Evolutionary conservation across 2,329 filamentous ascomycete genomes (phyloP).

Genomic region (Phaeosphaeriaceae sp.): DNA sequence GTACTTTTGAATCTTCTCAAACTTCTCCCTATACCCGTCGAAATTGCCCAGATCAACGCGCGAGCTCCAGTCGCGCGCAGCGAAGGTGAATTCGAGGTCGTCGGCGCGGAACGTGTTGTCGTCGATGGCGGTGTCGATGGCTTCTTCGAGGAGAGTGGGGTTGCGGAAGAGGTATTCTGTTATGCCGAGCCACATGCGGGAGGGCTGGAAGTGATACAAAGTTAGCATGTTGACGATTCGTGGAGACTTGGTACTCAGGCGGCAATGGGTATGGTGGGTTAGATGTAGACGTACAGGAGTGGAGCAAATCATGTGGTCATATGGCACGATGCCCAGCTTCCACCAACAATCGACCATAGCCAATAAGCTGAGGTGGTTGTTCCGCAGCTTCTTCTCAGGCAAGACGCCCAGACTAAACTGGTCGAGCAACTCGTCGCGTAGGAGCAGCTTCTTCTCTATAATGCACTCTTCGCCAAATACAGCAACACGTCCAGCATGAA

Average conservation of each 20-base stretch:
- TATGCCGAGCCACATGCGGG: slow-evolving; percentile 96
- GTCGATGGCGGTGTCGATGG: slow-evolving; percentile 82
- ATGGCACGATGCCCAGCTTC: slow-evolving; percentile 89
- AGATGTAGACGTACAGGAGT: slow-evolving; percentile 74
- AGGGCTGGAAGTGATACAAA: slow-evolving; percentile 63
- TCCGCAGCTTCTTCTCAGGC: slow-evolving; percentile 73
- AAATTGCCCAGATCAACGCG: slow-evolving; percentile 92
- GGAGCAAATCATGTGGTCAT: slow-evolving; percentile 99
- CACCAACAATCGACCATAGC: slow-evolving; percentile 99
- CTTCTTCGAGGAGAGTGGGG: slow-evolving; percentile 78
- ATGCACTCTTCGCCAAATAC: slow-evolving; percentile 66
- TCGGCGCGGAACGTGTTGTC: slow-evolving; percentile 94
- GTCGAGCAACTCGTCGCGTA: slow-evolving; percentile 83
- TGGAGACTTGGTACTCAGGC: too few species aligned
- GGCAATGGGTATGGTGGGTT: too few species aligned
- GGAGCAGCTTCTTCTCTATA: slow-evolving; percentile 72
- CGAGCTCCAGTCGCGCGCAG: slow-evolving; percentile 93
- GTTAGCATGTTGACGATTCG: neutral
- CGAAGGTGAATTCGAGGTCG: slow-evolving; percentile 97
- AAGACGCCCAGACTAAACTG: slow-evolving; percentile 82
- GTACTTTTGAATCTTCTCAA: slow-evolving; percentile 87
- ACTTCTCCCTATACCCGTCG: slow-evolving; percentile 89
- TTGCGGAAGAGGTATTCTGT: slow-evolving; percentile 95
- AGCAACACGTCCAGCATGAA: slow-evolving; percentile 79
- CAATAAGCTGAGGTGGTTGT: slow-evolving; percentile 91